Percentiles rank a stretch among this genome's conserved stretches.
Evolutionary conservation across 2,329 filamentous ascomycete genomes (phyloP).

Genomic region (Fusarium dimerum): DNA sequence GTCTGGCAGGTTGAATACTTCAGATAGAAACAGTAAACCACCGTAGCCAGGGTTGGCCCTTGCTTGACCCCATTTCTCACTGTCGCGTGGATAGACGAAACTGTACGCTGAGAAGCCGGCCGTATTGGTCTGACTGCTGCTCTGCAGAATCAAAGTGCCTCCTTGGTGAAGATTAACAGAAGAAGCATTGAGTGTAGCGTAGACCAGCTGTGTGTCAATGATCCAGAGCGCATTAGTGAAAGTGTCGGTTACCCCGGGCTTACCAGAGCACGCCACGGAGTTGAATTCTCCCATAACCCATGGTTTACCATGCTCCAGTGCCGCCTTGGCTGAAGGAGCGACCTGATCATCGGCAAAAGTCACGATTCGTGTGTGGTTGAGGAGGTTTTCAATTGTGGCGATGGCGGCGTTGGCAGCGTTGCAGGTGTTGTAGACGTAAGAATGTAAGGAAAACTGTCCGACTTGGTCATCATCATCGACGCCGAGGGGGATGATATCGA

Average conservation of each 20-base stretch:
- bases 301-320: slow-evolving; percentile 5
- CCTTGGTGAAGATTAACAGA: slow-evolving; percentile 37
- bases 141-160: slow-evolving; percentile 18
- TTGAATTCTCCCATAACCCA: slow-evolving; percentile 41
- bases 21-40: slow-evolving; percentile 14
- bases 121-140: slow-evolving; percentile 11
- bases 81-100: slow-evolving; percentile 19
- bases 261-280: slow-evolving; percentile 41
- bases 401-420: background rate
- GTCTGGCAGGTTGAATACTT: slow-evolving; percentile 9
- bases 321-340: slow-evolving; percentile 7
- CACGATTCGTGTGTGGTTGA: slow-evolving; percentile 6
- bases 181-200: slow-evolving; percentile 39
- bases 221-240: slow-evolving; percentile 43
- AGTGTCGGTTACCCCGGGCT: slow-evolving; percentile 40
- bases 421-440: slow-evolving; percentile 5
- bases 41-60: slow-evolving; percentile 10
- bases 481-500: slow-evolving; percentile 17
- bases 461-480: slow-evolving; percentile 13
- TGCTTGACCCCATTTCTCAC: slow-evolving; percentile 10
- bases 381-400: slow-evolving; percentile 4
- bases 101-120: slow-evolving; percentile 17
- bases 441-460: slow-evolving; percentile 6
- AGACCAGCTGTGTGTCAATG: slow-evolving; percentile 38
- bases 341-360: slow-evolving; percentile 10